Evolutionary conservation across 2,329 filamentous ascomycete genomes (phyloP), one percentile per base, ranked within the genome.

Genomic region (Colletotrichum caudatum): DNA sequence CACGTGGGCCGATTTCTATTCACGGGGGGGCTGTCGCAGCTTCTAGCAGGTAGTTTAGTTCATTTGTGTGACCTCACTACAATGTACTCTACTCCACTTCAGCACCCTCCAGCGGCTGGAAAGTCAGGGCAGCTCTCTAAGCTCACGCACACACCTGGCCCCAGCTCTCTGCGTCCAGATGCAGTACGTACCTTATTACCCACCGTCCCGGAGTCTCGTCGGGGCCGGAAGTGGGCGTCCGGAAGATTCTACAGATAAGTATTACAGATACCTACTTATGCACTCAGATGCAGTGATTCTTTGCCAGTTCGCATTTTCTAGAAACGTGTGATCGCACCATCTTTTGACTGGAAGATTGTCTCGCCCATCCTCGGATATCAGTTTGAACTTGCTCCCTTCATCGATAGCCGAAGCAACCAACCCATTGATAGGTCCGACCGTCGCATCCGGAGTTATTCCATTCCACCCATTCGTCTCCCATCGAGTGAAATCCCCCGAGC

Each of bases 31-130:
- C 54, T 39, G 54, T 57, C 54, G 35, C 54, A 57, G 54, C 54
- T 57, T 57, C 54, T 33, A 26, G 29, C 29, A 29, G 29, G 29
- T 29, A 29, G 29, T n/a, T 16, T 39, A 12, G n/a, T 16, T 56
- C 35, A 39, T 56, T 39, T 23, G 37, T 44, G 57, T 60, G 57
- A 41, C 57, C 57, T 60, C 57, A 60, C 37, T 33, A n/a, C n/a
- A n/a, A n/a, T n/a, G n/a, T n/a, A 14, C 14, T 5, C 16, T 1
- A 39, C 57, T 9, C 58, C 44, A 60, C 37, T 37, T 61, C 33
- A 39, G 35, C 35, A 39, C 46, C 64, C 58, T 14, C 26, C 5
- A 29, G 20, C 53, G 37, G 23, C 12, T 23, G 11, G 8, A 50
- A 14, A 23, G 46, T 20, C 33, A 63, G 46, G 48, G 50, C 50